A percentile compares a stretch with the other conserved stretches of the same genome.
phyloP scores from a whole-genome alignment of 2,329 filamentous ascomycete genomes.

The Colletotrichum sp. region DNA sequence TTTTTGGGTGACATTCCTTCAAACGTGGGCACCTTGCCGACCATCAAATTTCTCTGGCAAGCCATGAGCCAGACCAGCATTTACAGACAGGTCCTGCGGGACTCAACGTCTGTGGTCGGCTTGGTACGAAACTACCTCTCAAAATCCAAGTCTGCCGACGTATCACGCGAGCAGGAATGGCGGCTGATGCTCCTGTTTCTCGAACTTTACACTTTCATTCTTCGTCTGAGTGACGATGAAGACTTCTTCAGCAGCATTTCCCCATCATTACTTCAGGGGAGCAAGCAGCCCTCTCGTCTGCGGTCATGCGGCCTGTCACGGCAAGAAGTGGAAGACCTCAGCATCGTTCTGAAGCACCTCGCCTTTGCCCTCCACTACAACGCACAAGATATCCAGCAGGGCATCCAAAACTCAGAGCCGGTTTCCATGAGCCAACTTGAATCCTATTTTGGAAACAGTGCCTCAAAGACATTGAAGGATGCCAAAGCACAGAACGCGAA shows the following conservation, averaged over 20 bases:
- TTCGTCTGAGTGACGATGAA: constrained; percentile 94
- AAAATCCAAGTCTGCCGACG: constrained; percentile 24
- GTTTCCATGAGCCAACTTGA: constrained; percentile 14
- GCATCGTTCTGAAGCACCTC: constrained; percentile 87
- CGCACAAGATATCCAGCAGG: constrained; percentile 62
- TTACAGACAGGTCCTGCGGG: constrained; percentile 17
- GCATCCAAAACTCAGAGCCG: constrained; percentile 2
- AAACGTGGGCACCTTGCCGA: constrained; percentile 55
- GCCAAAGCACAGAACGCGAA: not conserved
- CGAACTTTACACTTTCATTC: constrained; percentile 90
- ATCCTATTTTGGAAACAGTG: constrained; percentile 9
- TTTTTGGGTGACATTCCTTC: constrained; percentile 74
- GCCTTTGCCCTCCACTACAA: constrained; percentile 91
- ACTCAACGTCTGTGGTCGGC: constrained; percentile 23
- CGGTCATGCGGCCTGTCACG: constrained; percentile 73
- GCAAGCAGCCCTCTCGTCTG: constrained; percentile 46
- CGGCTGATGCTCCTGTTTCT: constrained; percentile 87
- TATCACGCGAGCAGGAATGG: constrained; percentile 73
- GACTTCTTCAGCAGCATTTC: constrained; percentile 79
- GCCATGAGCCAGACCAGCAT: constrained; percentile 49
- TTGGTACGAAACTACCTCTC: constrained; percentile 31
- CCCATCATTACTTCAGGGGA: constrained; percentile 40
- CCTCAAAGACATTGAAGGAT: not conserved
- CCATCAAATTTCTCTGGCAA: constrained; percentile 87
- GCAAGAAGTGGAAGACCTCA: constrained; percentile 74